Percentiles rank a stretch among this genome's conserved stretches.
Conservation (phyloP, 2,329 filamentous ascomycete species). For the Massarina eburnea region DNA sequence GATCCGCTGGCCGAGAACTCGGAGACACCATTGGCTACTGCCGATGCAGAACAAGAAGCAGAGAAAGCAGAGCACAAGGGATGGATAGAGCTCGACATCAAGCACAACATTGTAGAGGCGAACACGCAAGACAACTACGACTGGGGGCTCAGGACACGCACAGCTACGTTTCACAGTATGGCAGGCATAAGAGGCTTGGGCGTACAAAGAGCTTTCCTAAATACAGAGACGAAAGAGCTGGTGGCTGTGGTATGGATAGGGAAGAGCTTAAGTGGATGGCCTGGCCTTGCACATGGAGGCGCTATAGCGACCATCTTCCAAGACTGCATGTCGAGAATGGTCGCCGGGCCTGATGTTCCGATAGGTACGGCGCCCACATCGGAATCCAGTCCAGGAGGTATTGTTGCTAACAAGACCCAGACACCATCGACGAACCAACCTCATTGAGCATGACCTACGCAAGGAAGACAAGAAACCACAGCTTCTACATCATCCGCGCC, state of each 20-base stretch:
- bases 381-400: neutral
- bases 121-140: too few species aligned
- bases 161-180: constrained; percentile 33
- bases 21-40: constrained; percentile 5
- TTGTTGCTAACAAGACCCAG: constrained; percentile 14
- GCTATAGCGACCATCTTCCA: constrained; percentile 68
- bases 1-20: constrained; percentile 16
- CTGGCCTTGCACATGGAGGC: constrained; percentile 71
- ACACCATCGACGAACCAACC: constrained; percentile 33
- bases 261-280: constrained; percentile 67
- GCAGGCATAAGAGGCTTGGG: constrained; percentile 46
- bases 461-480: constrained; percentile 59
- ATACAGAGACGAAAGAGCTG: constrained; percentile 58
- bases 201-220: constrained; percentile 65
- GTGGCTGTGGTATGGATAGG: constrained; percentile 70
- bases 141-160: constrained; percentile 18
- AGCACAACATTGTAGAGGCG: constrained; percentile 12
- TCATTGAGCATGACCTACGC: constrained; percentile 60
- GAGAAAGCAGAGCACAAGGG: constrained; percentile 18
- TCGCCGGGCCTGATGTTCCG: constrained; percentile 50
- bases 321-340: constrained; percentile 69
- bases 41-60: constrained; percentile 10
- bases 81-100: constrained; percentile 36
- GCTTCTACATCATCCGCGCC: constrained; percentile 65
- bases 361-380: constrained; percentile 25